Evolutionary conservation across 2,329 filamentous ascomycete genomes (phyloP), one percentile per base, ranked within the genome.

Genomic region (Macrophomina tecta): DNA sequence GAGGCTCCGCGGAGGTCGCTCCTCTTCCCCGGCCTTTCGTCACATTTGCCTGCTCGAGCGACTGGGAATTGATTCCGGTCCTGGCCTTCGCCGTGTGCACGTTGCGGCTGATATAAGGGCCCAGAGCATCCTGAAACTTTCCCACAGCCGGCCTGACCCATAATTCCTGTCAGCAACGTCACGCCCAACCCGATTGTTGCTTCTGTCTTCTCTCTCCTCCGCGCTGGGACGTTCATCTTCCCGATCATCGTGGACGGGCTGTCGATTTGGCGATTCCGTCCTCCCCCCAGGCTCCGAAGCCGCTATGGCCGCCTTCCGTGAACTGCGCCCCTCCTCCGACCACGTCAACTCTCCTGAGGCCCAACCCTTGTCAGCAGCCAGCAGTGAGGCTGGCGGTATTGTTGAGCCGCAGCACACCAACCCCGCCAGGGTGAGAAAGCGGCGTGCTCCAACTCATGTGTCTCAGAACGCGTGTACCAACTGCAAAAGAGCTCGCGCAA

Each of bases 401-500:
- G 51, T 45, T 52, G 58, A 67, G 6, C 48, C 40, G 40, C 38
- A 64, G 12, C n/a, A 51, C n/a, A 11, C 58, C 64, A 46, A 36
- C 61, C 40, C 56, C 40, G 23, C 51, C 18, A 65, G 64, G 53
- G 51, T 52, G 42, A 58, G 67, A 16, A 69, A 67, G 38, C 67
- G 68, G 14, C 53, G 66, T 30, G 69, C 71, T 16, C 69, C 73
- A 34, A 60, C 69, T 30, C 71, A 72, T 62, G 73, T 75, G 8
- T 73, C 73, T 7, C 69, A 68, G 23, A 74, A 74, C 64, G 73
- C 73, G 9, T 75, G 73, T 67, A 73, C 68, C 36, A 72, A 72
- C 32, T 75, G 73, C 68, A 72, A 74, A 52, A 70, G 70, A 51
- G 73, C 73, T n/a, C 64, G 73, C 45, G 71, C 73, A 66, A 75